Percentiles rank a stretch among this genome's conserved stretches.
These are phyloP conservation scores for Schizothecium vesticola DNA, from an alignment of 495 filamentous ascomycete species.

Conservation along the genomic window DNA sequence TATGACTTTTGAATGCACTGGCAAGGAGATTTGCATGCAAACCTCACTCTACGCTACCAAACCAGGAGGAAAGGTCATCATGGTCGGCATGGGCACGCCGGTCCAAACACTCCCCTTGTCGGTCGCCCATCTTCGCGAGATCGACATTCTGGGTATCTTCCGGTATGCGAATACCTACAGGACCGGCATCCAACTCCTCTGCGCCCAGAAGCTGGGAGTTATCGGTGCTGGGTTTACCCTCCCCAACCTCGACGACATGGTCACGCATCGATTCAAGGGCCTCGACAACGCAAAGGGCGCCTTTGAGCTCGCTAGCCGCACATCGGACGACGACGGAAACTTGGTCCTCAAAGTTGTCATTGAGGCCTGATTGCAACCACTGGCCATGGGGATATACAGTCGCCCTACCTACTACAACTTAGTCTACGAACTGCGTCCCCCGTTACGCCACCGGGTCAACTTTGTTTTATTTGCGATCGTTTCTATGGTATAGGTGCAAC, in stretches of 20 bases:
- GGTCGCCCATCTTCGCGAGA: slow-evolving; percentile 78
- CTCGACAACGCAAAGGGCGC: slow-evolving; percentile 60
- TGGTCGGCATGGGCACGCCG: slow-evolving; percentile 92
- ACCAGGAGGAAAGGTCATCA: slow-evolving; percentile 74
- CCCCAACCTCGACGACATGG: slow-evolving; percentile 58
- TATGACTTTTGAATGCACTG: slow-evolving; percentile 85
- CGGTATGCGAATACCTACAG: slow-evolving; percentile 84
- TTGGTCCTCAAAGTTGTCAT: slow-evolving; percentile 85
- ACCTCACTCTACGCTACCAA: slow-evolving; percentile 77
- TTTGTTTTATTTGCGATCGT: not conserved
- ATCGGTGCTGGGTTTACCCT: slow-evolving; percentile 44
- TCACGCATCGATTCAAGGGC: slow-evolving; percentile 72
- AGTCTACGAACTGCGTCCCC: not conserved
- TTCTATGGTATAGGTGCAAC: not conserved
- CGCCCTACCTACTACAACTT: no score
- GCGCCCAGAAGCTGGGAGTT: slow-evolving; percentile 50
- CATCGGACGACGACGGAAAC: slow-evolving; percentile 67
- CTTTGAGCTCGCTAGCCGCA: slow-evolving; percentile 76
- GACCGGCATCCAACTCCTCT: slow-evolving; percentile 64
- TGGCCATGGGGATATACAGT: not conserved
- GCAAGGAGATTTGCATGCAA: slow-evolving; percentile 80
- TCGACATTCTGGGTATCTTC: slow-evolving; percentile 90
- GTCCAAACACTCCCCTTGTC: slow-evolving; percentile 81
- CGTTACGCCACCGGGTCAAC: not conserved
- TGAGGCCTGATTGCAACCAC: slow-evolving; percentile 37